These are phyloP conservation scores for Exophiala bonariae DNA, from an alignment of 2,329 filamentous ascomycete genomes.

Conservation along the genomic window DNA sequence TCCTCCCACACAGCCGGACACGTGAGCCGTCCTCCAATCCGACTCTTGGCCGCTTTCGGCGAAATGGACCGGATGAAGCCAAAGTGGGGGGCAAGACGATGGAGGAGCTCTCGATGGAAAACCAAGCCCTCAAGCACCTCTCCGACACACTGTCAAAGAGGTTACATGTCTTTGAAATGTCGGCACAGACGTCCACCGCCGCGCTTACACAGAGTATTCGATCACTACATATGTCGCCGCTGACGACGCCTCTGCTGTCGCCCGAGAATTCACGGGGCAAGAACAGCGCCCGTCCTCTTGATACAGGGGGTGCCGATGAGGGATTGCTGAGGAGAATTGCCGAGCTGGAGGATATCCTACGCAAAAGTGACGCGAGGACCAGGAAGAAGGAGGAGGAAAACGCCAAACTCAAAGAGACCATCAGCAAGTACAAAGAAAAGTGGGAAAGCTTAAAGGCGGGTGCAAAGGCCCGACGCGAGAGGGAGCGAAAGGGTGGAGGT, in stretches of 20 bases:
- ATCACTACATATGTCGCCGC: constrained; percentile 41
- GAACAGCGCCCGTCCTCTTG: constrained; percentile 8
- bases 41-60: constrained; percentile 16
- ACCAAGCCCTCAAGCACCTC: constrained; percentile 78
- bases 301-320: constrained; percentile 44
- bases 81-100: constrained; percentile 60
- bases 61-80: constrained; percentile 11
- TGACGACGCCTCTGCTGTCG: constrained; percentile 21
- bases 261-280: constrained; percentile 29
- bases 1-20: constrained; percentile 38
- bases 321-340: constrained; percentile 52
- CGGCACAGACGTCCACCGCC: constrained; percentile 82
- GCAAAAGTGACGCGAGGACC: constrained; percentile 58
- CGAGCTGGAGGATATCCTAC: constrained; percentile 69
- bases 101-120: constrained; percentile 88
- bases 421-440: constrained; percentile 60
- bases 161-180: constrained; percentile 90
- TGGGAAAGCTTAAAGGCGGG: constrained; percentile 71
- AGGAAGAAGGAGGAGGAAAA: constrained; percentile 64
- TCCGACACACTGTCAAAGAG: constrained; percentile 84
- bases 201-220: constrained; percentile 80
- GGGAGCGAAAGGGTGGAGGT: constrained; percentile 15
- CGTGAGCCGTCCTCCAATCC: constrained; percentile 32
- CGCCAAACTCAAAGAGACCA: constrained; percentile 56
- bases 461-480: constrained; percentile 49